Base-by-base conservation (phyloP, 768 basidiomycete genomes). In the Leccinum obscurum region DNA sequence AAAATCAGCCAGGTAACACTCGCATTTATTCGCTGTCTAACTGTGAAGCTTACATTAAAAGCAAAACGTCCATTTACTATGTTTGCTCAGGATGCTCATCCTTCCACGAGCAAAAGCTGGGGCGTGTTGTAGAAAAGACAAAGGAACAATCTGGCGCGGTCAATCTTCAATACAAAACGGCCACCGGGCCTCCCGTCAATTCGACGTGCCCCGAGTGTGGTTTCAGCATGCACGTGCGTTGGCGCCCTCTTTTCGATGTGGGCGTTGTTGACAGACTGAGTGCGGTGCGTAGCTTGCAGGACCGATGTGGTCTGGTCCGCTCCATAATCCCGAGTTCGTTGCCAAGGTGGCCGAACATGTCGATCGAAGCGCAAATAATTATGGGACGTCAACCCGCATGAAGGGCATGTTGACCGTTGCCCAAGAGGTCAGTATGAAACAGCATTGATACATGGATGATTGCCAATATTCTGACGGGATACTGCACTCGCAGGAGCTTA, bases 361-460 rank as follows among this genome's bases (percentile, higher is more conserved):
- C 13, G 85, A 88, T 58, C 73, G 71, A 15, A 82, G 88, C 62
- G 71, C 83, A 62, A 77, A 79, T 44, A 81, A 81, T 44, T 98
- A 95, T 68, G 88, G 89, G 10, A 98, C 95, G 0, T 80, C 84
- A 15, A 66, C 82, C 0, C 81, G 97, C 56, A 98, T 99, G 89
- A 90, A 88, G 74, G 97, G 97, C 1, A 98, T 99, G 97, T 77
- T 98, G 51, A 87, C 89, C 7, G 82, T 97, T 3, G 95, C 95
- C 1, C 84, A 87, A 73, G 90, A 96, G 79, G 96, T 91, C 51
- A 46, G 83, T 73, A n/a, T 15, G 0, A n/a, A n/a, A 44, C 9
- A 1, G 5, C 11, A 4, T 28, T 46, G 24, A 20, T 55, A 26
- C 41, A 37, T 13, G 22, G 13, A 20, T 48, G 14, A 4, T 11